These are phyloP conservation scores for Fusarium udum DNA, from an alignment of 2,329 filamentous ascomycete species.

Conservation along the genomic window DNA sequence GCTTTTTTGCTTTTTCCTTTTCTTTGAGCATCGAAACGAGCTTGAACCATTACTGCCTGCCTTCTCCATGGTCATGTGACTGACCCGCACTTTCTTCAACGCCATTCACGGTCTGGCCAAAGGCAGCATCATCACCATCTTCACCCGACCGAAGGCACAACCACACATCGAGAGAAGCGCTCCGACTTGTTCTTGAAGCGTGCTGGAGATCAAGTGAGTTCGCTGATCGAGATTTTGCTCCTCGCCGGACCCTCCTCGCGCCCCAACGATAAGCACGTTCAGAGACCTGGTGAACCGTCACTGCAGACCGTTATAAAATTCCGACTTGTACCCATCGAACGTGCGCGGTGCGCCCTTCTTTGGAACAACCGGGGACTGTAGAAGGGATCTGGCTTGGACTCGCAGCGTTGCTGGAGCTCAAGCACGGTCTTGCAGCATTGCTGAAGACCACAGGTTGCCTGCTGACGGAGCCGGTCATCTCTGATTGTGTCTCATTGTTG, in stretches of 20 bases:
- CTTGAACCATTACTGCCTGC: background rate
- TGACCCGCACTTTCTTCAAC: background rate
- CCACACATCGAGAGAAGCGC: background rate
- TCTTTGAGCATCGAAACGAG: background rate
- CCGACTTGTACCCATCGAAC: slow-evolving; percentile 22
- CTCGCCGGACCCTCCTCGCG: background rate
- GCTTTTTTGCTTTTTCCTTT: rapidly evolving
- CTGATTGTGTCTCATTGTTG: slow-evolving; percentile 1
- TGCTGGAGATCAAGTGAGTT: background rate
- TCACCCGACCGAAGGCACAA: background rate
- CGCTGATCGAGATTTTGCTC: background rate
- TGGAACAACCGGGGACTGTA: slow-evolving; percentile 24
- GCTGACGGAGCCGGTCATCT: slow-evolving; percentile 3
- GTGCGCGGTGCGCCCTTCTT: background rate
- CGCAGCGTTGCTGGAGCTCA: slow-evolving; percentile 8
- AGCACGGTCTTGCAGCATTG: background rate
- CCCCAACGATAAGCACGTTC: background rate
- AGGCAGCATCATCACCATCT: background rate
- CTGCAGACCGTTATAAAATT: slow-evolving; percentile 20
- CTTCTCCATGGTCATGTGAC: background rate
- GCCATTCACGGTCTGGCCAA: background rate
- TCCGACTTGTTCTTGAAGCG: slow-evolving; percentile 1
- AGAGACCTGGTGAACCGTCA: background rate
- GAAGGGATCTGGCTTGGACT: slow-evolving; percentile 5
- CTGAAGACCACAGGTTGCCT: slow-evolving; percentile 12